Evolutionary conservation across 2,329 filamentous ascomycete genomes (phyloP).

Genomic region (Metarhizium brunneum): DNA sequence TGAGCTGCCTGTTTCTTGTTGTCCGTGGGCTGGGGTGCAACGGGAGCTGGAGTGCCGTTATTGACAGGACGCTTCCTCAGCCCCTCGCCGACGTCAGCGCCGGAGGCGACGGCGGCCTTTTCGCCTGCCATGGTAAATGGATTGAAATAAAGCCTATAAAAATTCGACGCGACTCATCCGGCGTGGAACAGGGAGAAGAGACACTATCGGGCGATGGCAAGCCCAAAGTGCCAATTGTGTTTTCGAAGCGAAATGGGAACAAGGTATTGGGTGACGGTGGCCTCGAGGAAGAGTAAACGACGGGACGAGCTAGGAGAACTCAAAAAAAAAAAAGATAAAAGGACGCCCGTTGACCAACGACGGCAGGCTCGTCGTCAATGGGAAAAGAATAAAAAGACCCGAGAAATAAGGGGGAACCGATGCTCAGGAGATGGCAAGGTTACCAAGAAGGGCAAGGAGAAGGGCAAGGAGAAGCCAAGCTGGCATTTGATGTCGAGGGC

Average conservation of each 20-base stretch:
- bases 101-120: slow-evolving; percentile 48
- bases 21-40: slow-evolving; percentile 40
- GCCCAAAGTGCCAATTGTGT: background rate
- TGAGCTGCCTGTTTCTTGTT: slow-evolving; percentile 45
- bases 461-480: slow-evolving; percentile 9
- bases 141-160: slow-evolving; percentile 4
- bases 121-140: slow-evolving; percentile 39
- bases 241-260: slow-evolving; percentile 9
- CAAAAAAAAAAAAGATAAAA: slow-evolving; percentile 10
- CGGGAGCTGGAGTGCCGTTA: slow-evolving; percentile 24
- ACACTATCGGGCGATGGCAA: background rate
- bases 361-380: slow-evolving; percentile 16
- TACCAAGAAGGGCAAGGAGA: slow-evolving; percentile 10
- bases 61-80: slow-evolving; percentile 44
- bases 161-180: background rate
- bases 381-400: slow-evolving; percentile 11
- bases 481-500: slow-evolving; percentile 1
- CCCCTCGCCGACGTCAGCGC: slow-evolving; percentile 48
- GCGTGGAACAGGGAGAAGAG: slow-evolving; percentile 5
- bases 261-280: slow-evolving; percentile 7
- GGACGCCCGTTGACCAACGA: slow-evolving; percentile 12
- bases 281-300: slow-evolving; percentile 16
- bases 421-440: slow-evolving; percentile 13
- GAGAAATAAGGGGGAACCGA: slow-evolving; percentile 5
- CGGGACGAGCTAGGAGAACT: slow-evolving; percentile 27